phyloP scores from a whole-genome alignment of 2,329 filamentous ascomycete species.

The Fusarium sublunatum region DNA sequence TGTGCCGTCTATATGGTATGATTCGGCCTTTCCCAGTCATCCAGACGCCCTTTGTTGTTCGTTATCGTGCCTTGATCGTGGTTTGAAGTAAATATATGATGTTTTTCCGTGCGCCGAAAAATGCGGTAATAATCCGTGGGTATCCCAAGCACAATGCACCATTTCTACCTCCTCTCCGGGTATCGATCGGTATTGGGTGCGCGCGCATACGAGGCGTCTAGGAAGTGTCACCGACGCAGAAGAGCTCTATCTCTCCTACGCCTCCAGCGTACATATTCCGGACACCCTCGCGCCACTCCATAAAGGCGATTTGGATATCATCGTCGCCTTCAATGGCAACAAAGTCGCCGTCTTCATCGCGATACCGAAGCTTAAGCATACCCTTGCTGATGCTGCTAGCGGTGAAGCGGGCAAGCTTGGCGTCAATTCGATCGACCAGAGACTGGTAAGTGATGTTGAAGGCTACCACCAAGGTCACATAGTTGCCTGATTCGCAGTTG shows the following conservation, averaged over 20 bases:
- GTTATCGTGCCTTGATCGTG: conserved; percentile 43
- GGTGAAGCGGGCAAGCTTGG: conserved; percentile 89
- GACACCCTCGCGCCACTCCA: conserved; percentile 86
- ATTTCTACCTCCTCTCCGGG: conserved; percentile 31
- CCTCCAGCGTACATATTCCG: conserved; percentile 70
- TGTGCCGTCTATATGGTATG: conserved; percentile 50
- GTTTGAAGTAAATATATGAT: conserved; percentile 43
- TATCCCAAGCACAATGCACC: conserved; percentile 47
- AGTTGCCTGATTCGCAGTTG: conserved; percentile 85
- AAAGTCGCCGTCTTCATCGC: conserved; percentile 91
- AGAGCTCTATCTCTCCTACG: conserved; percentile 90
- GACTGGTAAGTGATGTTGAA: conserved; percentile 96
- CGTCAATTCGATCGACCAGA: conserved; percentile 93
- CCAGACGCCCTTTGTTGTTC: conserved; percentile 42
- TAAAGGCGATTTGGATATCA: conserved; percentile 94
- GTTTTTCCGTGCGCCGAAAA: conserved; percentile 48
- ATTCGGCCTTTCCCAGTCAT: conserved; percentile 36
- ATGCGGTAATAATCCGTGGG: conserved; percentile 48
- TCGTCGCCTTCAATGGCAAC: conserved; percentile 96
- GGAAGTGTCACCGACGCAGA: conserved; percentile 70
- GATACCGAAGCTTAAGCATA: conserved; percentile 87
- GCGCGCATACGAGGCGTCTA: conserved; percentile 24
- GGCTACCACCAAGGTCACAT: conserved; percentile 94
- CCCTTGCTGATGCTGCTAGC: conserved; percentile 84
- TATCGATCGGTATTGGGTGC: conserved; percentile 20